Evolutionary conservation across 2,329 filamentous ascomycete genomes (phyloP).

Genomic region (Aspergillus tubingensis): DNA sequence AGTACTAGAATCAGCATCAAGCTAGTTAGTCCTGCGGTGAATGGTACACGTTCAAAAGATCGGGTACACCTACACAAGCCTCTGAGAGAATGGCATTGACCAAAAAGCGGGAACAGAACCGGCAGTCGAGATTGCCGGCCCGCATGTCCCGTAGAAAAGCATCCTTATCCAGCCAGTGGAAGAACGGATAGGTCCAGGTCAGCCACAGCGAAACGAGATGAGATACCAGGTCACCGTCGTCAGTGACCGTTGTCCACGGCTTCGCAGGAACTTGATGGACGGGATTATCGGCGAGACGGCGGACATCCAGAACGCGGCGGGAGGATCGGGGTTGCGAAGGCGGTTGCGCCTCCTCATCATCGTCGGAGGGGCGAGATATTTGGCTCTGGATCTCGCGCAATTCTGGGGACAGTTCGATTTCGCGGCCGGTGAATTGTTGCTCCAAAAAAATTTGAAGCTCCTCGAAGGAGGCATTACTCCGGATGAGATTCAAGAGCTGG

Average conservation of each 20-base stretch:
- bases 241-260: constrained; percentile 38
- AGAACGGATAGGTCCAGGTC: constrained; percentile 34
- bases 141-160: constrained; percentile 34
- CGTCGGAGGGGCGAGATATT: constrained; percentile 13
- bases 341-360: constrained; percentile 1
- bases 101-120: constrained; percentile 37
- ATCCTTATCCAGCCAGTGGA: constrained; percentile 34
- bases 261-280: constrained; percentile 30
- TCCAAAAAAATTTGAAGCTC: constrained; percentile 26
- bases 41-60: background rate
- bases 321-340: background rate
- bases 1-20: constrained; percentile 14
- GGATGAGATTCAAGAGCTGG: constrained; percentile 30
- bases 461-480: constrained; percentile 25
- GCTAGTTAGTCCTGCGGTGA: background rate
- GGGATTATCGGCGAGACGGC: constrained; percentile 29
- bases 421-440: constrained; percentile 16
- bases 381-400: constrained; percentile 19
- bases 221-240: constrained; percentile 35
- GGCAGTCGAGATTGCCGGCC: constrained; percentile 24
- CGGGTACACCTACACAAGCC: constrained; percentile 31
- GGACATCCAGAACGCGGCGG: constrained; percentile 26
- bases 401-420: constrained; percentile 18
- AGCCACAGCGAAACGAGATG: constrained; percentile 38
- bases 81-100: constrained; percentile 39